Evolutionary conservation across 2,329 filamentous ascomycete genomes (phyloP).

Genomic region (Claviceps quebecensis): DNA sequence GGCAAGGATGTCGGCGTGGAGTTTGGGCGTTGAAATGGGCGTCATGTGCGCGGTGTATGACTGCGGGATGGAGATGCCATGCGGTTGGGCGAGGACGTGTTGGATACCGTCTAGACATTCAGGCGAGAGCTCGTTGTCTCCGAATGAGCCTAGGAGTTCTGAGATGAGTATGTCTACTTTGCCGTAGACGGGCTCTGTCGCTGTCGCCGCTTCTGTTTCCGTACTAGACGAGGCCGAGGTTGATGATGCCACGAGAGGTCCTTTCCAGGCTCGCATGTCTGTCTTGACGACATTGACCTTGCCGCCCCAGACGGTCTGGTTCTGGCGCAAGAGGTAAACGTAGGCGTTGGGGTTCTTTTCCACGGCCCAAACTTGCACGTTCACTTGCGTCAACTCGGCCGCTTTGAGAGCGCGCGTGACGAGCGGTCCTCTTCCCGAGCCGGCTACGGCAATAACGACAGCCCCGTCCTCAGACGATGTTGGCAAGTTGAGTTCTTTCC

Average conservation of each 20-base stretch:
- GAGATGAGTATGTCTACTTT: slow-evolving; percentile 88
- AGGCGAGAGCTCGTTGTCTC: slow-evolving; percentile 90
- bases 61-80: slow-evolving; percentile 85
- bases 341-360: slow-evolving; percentile 99
- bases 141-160: slow-evolving; percentile 88
- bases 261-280: slow-evolving; percentile 94
- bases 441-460: slow-evolving; percentile 81
- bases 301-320: slow-evolving; percentile 65
- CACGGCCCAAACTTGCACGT: slow-evolving; percentile 77
- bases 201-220: slow-evolving; percentile 11
- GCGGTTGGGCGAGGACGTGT: slow-evolving; percentile 60
- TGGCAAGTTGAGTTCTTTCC: slow-evolving; percentile 57
- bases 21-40: slow-evolving; percentile 77
- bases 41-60: slow-evolving; percentile 89
- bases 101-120: slow-evolving; percentile 96
- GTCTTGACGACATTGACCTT: slow-evolving; percentile 82
- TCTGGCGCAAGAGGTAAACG: slow-evolving; percentile 79
- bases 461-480: slow-evolving; percentile 55
- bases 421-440: slow-evolving; percentile 81
- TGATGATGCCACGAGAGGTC: slow-evolving; percentile 42
- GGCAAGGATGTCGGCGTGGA: slow-evolving; percentile 65
- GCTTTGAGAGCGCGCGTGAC: slow-evolving; percentile 78
- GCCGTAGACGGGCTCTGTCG: slow-evolving; percentile 34
- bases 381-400: slow-evolving; percentile 59
- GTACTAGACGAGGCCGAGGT: slow-evolving; percentile 16